These are phyloP conservation scores for Colletotrichum tanaceti DNA, from an alignment of 2,329 filamentous ascomycete species.

Conservation along the genomic window DNA sequence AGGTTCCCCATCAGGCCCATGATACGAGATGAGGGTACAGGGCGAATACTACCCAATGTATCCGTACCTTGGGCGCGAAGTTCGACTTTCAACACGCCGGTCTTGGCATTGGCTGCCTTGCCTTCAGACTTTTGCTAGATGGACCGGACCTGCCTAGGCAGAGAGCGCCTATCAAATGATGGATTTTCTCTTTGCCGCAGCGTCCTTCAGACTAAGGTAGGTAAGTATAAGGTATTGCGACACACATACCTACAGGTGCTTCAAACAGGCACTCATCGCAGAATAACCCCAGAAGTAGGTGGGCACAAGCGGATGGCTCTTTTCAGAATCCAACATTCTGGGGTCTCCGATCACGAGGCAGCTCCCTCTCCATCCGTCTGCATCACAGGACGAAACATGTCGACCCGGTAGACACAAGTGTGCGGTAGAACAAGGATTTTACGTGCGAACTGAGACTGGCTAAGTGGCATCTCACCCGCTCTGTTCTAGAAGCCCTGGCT, in stretches of 20 bases:
- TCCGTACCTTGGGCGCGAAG: background rate
- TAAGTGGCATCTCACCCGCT: slow-evolving; percentile 3
- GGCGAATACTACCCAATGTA: background rate
- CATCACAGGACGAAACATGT: background rate
- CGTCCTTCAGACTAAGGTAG: too few species aligned
- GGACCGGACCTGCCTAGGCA: background rate
- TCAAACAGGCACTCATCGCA: slow-evolving; percentile 21
- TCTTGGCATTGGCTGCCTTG: slow-evolving; percentile 4
- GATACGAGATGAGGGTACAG: background rate
- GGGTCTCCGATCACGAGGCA: background rate
- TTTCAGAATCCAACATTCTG: background rate
- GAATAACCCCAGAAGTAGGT: slow-evolving; percentile 19
- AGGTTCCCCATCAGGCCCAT: background rate
- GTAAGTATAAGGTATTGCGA: too few species aligned
- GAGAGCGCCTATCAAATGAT: background rate
- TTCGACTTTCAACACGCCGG: background rate
- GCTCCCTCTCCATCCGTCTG: background rate
- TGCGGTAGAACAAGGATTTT: slow-evolving; percentile 16
- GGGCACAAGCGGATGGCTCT: slow-evolving; percentile 17
- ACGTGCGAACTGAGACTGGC: slow-evolving; percentile 7
- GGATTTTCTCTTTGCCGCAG: slow-evolving; percentile 7
- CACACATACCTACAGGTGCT: slow-evolving; percentile 9
- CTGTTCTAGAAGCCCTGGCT: slow-evolving; percentile 20
- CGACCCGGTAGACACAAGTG: slow-evolving; percentile 3
- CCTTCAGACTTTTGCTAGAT: background rate